Base-by-base conservation (phyloP, 805 yeast genomes). In the Helenozyma baotianmanensis region DNA sequence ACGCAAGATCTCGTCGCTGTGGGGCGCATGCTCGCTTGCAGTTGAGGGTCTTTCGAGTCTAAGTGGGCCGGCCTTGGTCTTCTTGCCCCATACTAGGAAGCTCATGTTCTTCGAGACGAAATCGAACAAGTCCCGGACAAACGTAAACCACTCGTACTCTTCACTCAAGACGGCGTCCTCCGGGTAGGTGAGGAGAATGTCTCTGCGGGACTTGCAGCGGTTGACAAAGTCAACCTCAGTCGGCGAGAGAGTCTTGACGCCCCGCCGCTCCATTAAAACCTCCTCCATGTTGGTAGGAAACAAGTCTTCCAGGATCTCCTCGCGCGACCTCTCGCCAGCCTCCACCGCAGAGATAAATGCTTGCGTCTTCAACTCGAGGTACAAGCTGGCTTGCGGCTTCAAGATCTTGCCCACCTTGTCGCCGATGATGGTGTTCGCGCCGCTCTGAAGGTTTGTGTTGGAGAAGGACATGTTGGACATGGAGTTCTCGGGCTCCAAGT, bases 271-370 rank as follows among this genome's bases (percentile, higher is more conserved):
- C 36, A 49, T 51, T 8, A 68, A 54, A 2, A 74, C 54, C 26
- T 70, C 71, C 26, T 75, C 78, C 48, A 88, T 48, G 44, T 78
- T 69, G 4, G 58, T 58, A 0, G 97, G 94, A 46, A 90, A 83
- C 28, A 89, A 71, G 46, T 80, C 85, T 33, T 82, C 78, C 43
- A 89, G 62, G 9, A 86, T 73, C 27, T 81, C 89, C 36, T 70
- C 72, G 40, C 76, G 72, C 1, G 82, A 63, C 43, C 82, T 65
- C 33, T 77, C 76, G 9, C 70, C 71, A 1, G 80, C 69, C 50
- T 82, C 85, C 39, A 89, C 58, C 0, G 95, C 96, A 1, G 96
- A 81, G 14, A 92, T 88, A 52, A 78, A 92, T 0, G 96, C 96
- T 58, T 92, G 98, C 0, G 98, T 92, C 55, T 92, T 92, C 53